phyloP scores from a whole-genome alignment of 768 basidiomycete species.

The Podaxis rugospora region DNA sequence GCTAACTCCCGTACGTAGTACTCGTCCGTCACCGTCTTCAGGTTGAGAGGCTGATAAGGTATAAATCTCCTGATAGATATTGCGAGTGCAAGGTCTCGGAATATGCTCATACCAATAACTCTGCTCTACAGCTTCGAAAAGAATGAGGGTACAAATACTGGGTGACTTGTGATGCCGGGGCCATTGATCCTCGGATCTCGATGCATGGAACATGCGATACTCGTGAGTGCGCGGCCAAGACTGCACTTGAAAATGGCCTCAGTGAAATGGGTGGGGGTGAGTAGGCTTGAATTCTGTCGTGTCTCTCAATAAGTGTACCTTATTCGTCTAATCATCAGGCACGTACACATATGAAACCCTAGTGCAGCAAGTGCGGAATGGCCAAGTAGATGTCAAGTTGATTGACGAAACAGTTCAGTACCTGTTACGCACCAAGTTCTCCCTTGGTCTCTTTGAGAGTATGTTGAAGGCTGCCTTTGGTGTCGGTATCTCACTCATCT shows the following conservation, averaged over 20 bases:
- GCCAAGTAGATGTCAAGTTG: slow-evolving; percentile 45
- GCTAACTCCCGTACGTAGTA: slow-evolving; percentile 49
- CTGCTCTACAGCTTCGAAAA: slow-evolving; percentile 42
- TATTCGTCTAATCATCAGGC: slow-evolving; percentile 18
- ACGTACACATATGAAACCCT: slow-evolving; percentile 60
- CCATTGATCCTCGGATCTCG: slow-evolving; percentile 52
- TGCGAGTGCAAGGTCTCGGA: slow-evolving; percentile 25
- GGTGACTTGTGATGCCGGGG: slow-evolving; percentile 61
- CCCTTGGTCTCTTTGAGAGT: slow-evolving; percentile 67
- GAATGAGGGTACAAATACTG: slow-evolving; percentile 67
- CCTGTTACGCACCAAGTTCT: slow-evolving; percentile 55
- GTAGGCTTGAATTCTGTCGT: slow-evolving; percentile 1
- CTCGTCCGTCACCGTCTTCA: not conserved
- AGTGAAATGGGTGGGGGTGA: slow-evolving; percentile 65
- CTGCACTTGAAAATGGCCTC: slow-evolving; percentile 47
- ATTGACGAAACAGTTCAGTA: slow-evolving; percentile 54
- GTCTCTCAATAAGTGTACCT: not conserved
- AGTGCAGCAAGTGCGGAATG: slow-evolving; percentile 54
- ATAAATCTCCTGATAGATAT: slow-evolving; percentile 55
- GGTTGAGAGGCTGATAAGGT: not conserved
- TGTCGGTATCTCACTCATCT: not conserved
- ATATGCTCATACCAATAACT: not conserved
- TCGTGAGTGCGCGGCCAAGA: slow-evolving; percentile 58
- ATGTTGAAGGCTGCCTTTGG: slow-evolving; percentile 7
- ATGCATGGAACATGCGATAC: slow-evolving; percentile 55